Conservation (phyloP, 2,329 filamentous ascomycete genomes). For the Ceratocystis eucalypticola region DNA sequence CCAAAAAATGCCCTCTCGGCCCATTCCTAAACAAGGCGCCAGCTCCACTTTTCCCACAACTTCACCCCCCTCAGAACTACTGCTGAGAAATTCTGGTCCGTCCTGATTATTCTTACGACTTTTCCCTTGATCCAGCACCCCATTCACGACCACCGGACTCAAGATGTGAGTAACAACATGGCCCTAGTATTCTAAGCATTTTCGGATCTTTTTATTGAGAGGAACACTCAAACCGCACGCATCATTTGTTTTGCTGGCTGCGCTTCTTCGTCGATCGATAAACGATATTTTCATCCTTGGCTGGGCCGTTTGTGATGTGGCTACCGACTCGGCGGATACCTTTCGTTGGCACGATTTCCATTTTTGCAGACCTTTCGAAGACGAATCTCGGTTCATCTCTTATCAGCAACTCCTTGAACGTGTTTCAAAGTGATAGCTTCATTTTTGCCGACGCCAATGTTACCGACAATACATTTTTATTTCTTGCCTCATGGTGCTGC, state of each 20-base stretch:
- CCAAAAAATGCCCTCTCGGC: constrained; percentile 18
- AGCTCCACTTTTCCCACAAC: constrained; percentile 19
- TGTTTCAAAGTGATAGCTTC: background rate
- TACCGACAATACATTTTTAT: background rate
- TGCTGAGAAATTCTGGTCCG: constrained; percentile 20
- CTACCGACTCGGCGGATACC: background rate
- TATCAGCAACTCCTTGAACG: background rate
- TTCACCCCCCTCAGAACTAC: constrained; percentile 19
- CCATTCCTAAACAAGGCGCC: constrained; percentile 13
- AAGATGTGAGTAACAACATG: constrained; percentile 31
- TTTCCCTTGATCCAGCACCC: constrained; percentile 20
- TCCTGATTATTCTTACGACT: constrained; percentile 18
- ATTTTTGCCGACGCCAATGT: background rate
- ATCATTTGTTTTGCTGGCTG: background rate
- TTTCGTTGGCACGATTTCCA: background rate
- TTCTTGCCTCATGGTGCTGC: background rate
- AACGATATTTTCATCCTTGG: background rate
- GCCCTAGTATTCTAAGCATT: background rate
- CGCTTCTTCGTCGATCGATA: constrained; percentile 5
- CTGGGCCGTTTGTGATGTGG: constrained; percentile 1
- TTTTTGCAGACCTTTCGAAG: background rate
- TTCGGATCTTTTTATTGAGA: background rate
- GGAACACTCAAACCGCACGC: background rate
- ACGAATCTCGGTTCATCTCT: background rate
- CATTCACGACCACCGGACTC: constrained; percentile 32